Percentiles rank a stretch among this genome's conserved stretches.
phyloP scores from a whole-genome alignment of 306 rosid genomes.

The Inga leiocalycina region DNA sequence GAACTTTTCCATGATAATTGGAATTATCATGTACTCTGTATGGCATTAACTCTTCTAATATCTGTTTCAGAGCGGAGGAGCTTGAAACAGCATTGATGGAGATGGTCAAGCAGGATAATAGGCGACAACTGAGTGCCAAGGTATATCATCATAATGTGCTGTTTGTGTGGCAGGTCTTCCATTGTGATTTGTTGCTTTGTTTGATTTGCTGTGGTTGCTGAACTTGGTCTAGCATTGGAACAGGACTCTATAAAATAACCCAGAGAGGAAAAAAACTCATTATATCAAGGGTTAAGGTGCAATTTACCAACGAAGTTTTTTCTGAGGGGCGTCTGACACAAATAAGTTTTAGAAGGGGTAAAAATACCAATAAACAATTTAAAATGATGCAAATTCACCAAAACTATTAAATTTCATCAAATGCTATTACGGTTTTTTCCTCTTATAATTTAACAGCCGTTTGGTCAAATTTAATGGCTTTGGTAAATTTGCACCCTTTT shows the following conservation, averaged over 20 bases:
- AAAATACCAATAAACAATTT: too few relatives aligned
- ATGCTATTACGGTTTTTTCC: too few relatives aligned
- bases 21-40: slow-evolving; percentile 6
- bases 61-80: slow-evolving; percentile 84
- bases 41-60: slow-evolving; percentile 31
- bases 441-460: too few relatives aligned
- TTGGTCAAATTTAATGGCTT: too few relatives aligned
- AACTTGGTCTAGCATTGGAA: background rate
- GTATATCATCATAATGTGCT: slow-evolving; percentile 42
- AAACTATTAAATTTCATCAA: too few relatives aligned
- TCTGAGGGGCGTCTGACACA: too few relatives aligned
- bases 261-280: background rate
- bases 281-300: too few relatives aligned
- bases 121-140: slow-evolving; percentile 93
- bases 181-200: slow-evolving; percentile 6
- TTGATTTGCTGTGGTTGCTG: slow-evolving; percentile 7
- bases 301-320: too few relatives aligned
- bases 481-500: too few relatives aligned
- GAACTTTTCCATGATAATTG: background rate
- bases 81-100: slow-evolving; percentile 98
- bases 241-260: background rate
- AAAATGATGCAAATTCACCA: too few relatives aligned
- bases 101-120: slow-evolving; percentile 95
- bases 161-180: slow-evolving; percentile 15
- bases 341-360: too few relatives aligned